Evolutionary conservation across 768 basidiomycete genomes (phyloP), one percentile per base, ranked within the genome.

Genomic region (Pisolithus albus): DNA sequence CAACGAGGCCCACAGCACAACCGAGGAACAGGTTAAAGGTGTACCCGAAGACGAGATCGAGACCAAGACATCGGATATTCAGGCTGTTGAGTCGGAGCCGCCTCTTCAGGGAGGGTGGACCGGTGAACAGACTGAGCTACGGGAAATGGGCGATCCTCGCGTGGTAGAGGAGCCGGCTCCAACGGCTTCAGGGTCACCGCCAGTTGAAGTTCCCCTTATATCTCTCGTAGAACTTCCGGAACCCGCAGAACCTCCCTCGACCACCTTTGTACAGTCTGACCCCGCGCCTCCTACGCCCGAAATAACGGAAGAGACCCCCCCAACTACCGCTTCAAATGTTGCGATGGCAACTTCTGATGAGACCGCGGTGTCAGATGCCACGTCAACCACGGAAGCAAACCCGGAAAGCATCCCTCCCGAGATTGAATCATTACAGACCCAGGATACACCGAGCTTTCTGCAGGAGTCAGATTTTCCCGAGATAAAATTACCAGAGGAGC

Each of bases 1-100:
- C 56, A 80, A 77, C 59, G 76, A 78, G 52, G 70, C 61, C 0
- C 68, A 57, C 37, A 68, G 47, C 47, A 53, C 73, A 45, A 63
- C 62, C 9, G 76, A 76, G 45, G 76, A 77, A 50, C 51, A 74
- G 10, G 62, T 69, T 23, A 65, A 54, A 46, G 30, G 32, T 36
- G 63, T 56, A 8, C 55, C 57, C 26, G 49, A 26, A 21, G 24
- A 5, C 23, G 50, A 41, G 10, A 21, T 48, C 5, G 3, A 34
- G 19, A 34, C 16, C 44, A 41, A 43, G 4, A 28, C 32, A 48
- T 49, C 61, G 26, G 37, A 47, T 16, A 55, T 60, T 2, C 57
- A 54, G 8, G 11, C 48, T 7, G 13, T 43, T 37, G 59, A 67
- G 39, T 28, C 53, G 5, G 53, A 50, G 19, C n/a, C 56, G 6